These are phyloP conservation scores for Dactylis glomerata DNA, from an alignment of 176 grass and related monocot genomes.

Conservation along the genomic window DNA sequence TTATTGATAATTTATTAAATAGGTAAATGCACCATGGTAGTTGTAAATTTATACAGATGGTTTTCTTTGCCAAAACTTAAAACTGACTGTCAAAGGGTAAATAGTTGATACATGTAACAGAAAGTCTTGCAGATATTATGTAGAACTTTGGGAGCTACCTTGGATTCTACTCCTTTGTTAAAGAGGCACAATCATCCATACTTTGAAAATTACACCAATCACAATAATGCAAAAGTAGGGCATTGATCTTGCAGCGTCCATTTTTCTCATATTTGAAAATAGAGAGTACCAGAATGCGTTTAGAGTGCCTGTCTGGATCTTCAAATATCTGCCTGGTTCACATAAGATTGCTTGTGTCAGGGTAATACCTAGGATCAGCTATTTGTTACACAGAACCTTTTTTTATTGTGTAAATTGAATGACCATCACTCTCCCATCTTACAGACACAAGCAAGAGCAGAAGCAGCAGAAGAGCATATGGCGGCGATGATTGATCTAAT, in stretches of 20 bases:
- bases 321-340: not conserved
- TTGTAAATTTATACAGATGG: not conserved
- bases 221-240: not conserved
- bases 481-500: slow-evolving; percentile 36
- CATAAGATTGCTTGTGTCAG: slow-evolving; percentile 11
- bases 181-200: not conserved
- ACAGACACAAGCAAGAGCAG: slow-evolving; percentile 45
- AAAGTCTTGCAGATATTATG: not conserved
- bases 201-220: not conserved
- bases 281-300: not conserved
- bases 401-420: slow-evolving; percentile 8
- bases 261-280: no score
- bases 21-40: not conserved
- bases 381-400: not conserved
- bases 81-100: not conserved
- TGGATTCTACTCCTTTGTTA: not conserved
- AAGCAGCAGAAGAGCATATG: slow-evolving; percentile 48
- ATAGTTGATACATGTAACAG: not conserved
- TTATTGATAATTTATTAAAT: no score
- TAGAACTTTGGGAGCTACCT: not conserved
- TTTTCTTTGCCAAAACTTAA: not conserved
- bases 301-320: not conserved
- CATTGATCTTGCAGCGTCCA: not conserved
- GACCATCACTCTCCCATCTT: not conserved
- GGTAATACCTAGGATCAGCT: not conserved